Evolutionary conservation across 1,284 basidiomycete species (phyloP).

Genomic region (Leccinum angustisporum): DNA sequence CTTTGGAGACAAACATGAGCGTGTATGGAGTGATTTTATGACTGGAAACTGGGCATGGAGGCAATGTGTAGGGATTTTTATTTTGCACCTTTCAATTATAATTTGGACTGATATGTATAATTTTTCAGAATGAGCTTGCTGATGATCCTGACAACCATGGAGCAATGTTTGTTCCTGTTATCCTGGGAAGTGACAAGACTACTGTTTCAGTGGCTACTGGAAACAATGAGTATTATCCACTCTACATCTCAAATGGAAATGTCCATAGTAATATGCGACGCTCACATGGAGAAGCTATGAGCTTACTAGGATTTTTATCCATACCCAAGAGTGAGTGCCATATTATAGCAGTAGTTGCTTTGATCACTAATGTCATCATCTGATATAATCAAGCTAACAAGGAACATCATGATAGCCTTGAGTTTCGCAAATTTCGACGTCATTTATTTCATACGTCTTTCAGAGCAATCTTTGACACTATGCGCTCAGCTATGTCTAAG

Average conservation of each 20-base stretch:
- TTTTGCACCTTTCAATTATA: too few relatives aligned
- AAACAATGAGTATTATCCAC: not conserved
- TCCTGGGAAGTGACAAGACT: not conserved
- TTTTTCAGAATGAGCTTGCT: not conserved
- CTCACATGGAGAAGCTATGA: not conserved
- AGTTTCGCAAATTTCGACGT: not conserved
- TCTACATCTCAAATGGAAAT: not conserved
- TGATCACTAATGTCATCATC: too few relatives aligned
- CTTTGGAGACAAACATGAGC: not conserved
- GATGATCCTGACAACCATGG: not conserved
- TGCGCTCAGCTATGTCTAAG: not conserved
- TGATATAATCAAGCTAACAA: not conserved
- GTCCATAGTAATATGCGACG: not conserved
- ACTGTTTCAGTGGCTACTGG: not conserved
- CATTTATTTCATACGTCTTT: not conserved
- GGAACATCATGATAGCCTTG: not conserved
- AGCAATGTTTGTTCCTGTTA: not conserved
- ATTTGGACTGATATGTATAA: not conserved
- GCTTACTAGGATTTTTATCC: not conserved
- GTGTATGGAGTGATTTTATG: not conserved
- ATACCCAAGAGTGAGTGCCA: not conserved
- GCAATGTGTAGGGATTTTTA: not conserved
- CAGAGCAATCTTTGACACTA: not conserved
- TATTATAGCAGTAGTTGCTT: too few relatives aligned
- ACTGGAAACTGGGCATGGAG: not conserved